Percentiles rank a stretch among this genome's conserved stretches.
phyloP scores from a whole-genome alignment of 495 filamentous ascomycete genomes.

The Niebla homalea region DNA sequence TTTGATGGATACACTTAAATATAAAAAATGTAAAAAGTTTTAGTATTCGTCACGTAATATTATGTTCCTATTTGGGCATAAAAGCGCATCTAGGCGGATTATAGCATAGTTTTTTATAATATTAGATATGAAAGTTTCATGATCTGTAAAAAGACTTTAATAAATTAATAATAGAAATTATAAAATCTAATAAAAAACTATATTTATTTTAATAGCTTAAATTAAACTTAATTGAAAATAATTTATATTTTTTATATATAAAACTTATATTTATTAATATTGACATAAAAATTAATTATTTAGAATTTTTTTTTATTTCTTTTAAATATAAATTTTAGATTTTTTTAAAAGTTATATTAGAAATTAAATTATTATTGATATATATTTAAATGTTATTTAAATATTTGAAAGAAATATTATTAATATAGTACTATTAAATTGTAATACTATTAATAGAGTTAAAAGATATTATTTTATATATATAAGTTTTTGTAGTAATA shows the following conservation, averaged over 20 bases:
- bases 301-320: not conserved
- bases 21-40: no score
- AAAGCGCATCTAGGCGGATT: no score
- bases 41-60: no score
- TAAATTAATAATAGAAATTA: no score
- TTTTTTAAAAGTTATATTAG: not conserved
- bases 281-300: not conserved
- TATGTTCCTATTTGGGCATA: no score
- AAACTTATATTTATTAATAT: constrained; percentile 3
- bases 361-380: constrained; percentile 1
- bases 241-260: not conserved
- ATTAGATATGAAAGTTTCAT: no score
- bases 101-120: no score
- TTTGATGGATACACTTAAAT: no score
- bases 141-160: no score
- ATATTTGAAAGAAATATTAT: not conserved
- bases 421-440: not conserved
- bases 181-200: no score
- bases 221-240: not conserved
- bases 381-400: not conserved
- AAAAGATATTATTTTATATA: not conserved
- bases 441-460: not conserved
- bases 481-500: no score
- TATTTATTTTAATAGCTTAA: not conserved
- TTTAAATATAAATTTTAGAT: not conserved